Conservation (phyloP, 345 rosid species). For the Aegle marmelos region DNA sequence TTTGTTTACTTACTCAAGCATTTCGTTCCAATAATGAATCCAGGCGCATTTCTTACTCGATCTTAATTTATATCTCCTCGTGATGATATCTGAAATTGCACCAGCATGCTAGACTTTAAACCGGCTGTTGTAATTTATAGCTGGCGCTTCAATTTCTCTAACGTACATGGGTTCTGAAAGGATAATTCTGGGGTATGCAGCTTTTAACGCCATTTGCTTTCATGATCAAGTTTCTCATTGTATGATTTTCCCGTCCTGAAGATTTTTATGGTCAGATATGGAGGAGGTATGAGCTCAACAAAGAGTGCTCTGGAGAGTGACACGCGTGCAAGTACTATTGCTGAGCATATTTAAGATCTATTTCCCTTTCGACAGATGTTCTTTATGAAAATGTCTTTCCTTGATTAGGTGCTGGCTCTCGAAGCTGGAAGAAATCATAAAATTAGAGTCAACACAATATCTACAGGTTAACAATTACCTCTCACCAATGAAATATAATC, state of each 20-base stretch:
- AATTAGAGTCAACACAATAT: constrained; percentile 66
- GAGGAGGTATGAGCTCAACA: constrained; percentile 98
- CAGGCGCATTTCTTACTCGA: constrained; percentile 43
- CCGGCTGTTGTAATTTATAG: constrained; percentile 31
- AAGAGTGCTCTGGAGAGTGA: constrained; percentile 96
- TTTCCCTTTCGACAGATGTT: neutral
- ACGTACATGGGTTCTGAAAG: constrained; percentile 92
- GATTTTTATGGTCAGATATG: constrained; percentile 46
- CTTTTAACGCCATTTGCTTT: neutral
- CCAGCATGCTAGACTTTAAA: neutral
- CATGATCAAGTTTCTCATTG: constrained; percentile 10
- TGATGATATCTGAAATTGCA: neutral
- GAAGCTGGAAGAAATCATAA: constrained; percentile 72
- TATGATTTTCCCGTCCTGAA: neutral
- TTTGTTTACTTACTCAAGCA: constrained; percentile 76
- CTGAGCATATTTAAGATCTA: neutral
- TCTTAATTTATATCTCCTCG: neutral
- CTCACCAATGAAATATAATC: neutral
- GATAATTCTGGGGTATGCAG: constrained; percentile 79
- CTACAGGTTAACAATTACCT: constrained; percentile 38
- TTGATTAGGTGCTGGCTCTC: constrained; percentile 59
- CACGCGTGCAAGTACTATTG: constrained; percentile 49
- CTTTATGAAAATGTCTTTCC: neutral
- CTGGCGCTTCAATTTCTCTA: constrained; percentile 89
- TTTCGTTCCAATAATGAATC: constrained; percentile 87